Conservation (phyloP, 257 asterid species). For the Oldenlandia corymbosa region DNA sequence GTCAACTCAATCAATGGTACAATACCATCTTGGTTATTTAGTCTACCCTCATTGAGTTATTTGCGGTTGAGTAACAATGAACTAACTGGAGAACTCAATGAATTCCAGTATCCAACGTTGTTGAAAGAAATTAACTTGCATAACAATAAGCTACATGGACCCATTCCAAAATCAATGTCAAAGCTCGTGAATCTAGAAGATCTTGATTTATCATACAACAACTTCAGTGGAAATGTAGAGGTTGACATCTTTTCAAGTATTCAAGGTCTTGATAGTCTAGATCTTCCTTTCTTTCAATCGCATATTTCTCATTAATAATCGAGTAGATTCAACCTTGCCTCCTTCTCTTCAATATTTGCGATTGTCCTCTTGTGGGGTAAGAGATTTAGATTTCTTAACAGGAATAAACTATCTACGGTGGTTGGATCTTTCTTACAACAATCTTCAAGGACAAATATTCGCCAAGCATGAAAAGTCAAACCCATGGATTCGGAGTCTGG, state of each 20-base stretch:
- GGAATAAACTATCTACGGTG: background rate
- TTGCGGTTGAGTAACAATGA: constrained; percentile 5
- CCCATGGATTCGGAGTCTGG: no score
- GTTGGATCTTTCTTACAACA: constrained; percentile 16
- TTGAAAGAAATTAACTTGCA: background rate
- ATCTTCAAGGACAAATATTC: background rate
- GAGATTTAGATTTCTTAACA: constrained; percentile 5
- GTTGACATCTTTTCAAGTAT: constrained; percentile 21
- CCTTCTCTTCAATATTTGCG: background rate
- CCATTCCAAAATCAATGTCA: constrained; percentile 22
- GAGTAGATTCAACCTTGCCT: constrained; percentile 9
- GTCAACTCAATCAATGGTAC: constrained; percentile 11
- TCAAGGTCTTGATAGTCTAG: constrained; percentile 10
- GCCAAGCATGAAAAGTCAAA: background rate
- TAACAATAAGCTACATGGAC: constrained; percentile 19
- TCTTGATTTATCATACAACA: constrained; percentile 21
- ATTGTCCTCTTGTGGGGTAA: constrained; percentile 11
- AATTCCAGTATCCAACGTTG: constrained; percentile 17
- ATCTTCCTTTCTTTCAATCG: constrained; percentile 24
- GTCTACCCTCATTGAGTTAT: constrained; percentile 11
- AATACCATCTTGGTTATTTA: constrained; percentile 18
- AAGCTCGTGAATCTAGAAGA: constrained; percentile 13
- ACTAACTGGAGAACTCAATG: constrained; percentile 18
- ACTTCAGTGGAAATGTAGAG: constrained; percentile 18
- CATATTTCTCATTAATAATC: constrained; percentile 1